Evolutionary conservation across 192 early-diverging fungal genomes (phyloP).

Genomic region (Neocallimastix lanati): DNA sequence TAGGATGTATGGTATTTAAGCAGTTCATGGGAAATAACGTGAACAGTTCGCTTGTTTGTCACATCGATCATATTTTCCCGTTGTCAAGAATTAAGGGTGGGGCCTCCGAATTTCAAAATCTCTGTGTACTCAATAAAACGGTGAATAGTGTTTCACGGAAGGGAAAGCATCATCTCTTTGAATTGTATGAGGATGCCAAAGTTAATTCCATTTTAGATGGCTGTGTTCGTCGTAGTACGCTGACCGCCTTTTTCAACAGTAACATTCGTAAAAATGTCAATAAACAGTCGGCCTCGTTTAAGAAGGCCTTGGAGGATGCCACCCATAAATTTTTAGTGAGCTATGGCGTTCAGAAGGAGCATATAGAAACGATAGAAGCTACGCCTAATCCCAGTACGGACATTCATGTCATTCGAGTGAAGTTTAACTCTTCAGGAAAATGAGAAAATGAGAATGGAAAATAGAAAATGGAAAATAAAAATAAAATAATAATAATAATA

Average conservation of each 20-base stretch:
- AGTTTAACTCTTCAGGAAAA: not conserved
- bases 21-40: not conserved
- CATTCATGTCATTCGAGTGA: not conserved
- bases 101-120: not conserved
- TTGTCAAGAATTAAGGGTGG: not conserved
- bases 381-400: not conserved
- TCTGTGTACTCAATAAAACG: not conserved
- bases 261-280: not conserved
- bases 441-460: not conserved
- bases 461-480: no score
- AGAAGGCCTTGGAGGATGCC: not conserved
- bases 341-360: not conserved
- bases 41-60: not conserved
- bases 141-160: not conserved
- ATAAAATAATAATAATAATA: no score
- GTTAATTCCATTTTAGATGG: not conserved
- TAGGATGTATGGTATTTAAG: not conserved
- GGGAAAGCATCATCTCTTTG: not conserved
- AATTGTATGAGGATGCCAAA: not conserved
- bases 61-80: not conserved
- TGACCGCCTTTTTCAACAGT: not conserved
- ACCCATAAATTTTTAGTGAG: not conserved
- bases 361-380: not conserved
- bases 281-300: not conserved
- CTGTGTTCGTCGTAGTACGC: not conserved